Conservation (phyloP, 2,329 filamentous ascomycete species). For the Rhynchosporium agropyri region DNA sequence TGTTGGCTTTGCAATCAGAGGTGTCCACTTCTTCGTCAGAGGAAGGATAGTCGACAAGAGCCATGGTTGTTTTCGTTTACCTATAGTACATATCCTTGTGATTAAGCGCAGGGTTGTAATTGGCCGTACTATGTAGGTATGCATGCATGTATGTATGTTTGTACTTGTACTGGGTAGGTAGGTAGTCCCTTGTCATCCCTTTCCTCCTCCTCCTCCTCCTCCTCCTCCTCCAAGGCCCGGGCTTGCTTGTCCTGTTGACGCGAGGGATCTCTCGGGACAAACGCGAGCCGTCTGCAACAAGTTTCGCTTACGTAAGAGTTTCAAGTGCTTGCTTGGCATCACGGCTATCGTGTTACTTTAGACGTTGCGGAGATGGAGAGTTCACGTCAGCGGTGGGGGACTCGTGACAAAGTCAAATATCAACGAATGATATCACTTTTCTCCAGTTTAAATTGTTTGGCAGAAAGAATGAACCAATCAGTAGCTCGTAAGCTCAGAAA, state of each 20-base stretch:
- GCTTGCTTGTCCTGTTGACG: too few relatives aligned
- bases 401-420: too few relatives aligned
- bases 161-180: not conserved
- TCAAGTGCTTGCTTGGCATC: not conserved
- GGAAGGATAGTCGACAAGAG: conserved; percentile 67
- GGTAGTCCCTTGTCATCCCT: too few relatives aligned
- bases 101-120: not conserved
- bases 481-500: not conserved
- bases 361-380: too few relatives aligned
- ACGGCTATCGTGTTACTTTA: too few relatives aligned
- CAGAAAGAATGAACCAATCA: not conserved
- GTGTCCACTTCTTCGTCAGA: conserved; percentile 47
- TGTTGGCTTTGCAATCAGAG: conserved; percentile 32
- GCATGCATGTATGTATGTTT: not conserved
- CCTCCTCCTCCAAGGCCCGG: too few relatives aligned
- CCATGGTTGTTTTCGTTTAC: conserved; percentile 48
- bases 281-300: too few relatives aligned
- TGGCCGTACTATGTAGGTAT: not conserved
- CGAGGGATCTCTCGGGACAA: too few relatives aligned
- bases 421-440: not conserved
- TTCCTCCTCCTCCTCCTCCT: too few relatives aligned
- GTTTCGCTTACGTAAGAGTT: too few relatives aligned
- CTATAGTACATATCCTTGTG: not conserved
- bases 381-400: conserved; percentile 21
- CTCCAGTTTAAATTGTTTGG: not conserved